Evolutionary conservation across 495 filamentous ascomycete genomes (phyloP).

Genomic region (Aspergillus carlsbadensis): DNA sequence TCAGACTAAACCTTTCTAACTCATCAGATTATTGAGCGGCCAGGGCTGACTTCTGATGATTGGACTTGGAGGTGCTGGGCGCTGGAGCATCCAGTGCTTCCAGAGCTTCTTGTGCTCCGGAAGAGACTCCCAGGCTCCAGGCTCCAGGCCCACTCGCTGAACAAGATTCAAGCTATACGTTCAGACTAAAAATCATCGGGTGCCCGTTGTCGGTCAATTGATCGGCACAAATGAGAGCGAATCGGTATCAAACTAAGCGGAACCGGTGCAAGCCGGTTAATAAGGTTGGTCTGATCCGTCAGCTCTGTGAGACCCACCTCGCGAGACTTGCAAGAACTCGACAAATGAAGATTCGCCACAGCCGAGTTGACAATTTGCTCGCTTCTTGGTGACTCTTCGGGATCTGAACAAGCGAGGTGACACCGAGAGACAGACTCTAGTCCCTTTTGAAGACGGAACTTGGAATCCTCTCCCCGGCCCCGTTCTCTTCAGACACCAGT

Average conservation of each 20-base stretch:
- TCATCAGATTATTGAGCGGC: background rate
- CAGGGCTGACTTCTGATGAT: too few relatives aligned
- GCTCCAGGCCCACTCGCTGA: too few relatives aligned
- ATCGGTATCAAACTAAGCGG: background rate
- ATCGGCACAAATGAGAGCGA: background rate
- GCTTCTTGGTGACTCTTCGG: background rate
- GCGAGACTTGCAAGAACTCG: background rate
- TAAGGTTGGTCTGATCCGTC: slow-evolving; percentile 2
- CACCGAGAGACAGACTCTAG: background rate
- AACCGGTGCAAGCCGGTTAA: slow-evolving; percentile 1
- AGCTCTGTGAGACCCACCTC: background rate
- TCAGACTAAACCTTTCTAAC: slow-evolving; percentile 1
- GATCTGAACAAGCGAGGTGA: background rate
- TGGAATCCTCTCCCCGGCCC: background rate
- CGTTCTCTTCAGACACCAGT: background rate
- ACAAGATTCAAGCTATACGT: too few relatives aligned
- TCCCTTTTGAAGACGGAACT: slow-evolving; percentile 7
- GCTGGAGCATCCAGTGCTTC: too few relatives aligned
- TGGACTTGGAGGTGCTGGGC: too few relatives aligned
- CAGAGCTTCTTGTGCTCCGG: too few relatives aligned
- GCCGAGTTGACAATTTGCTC: background rate
- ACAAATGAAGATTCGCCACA: slow-evolving; percentile 1
- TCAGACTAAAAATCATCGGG: too few relatives aligned
- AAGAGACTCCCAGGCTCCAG: too few relatives aligned
- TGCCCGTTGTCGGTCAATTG: background rate